Percentiles rank a stretch among this genome's conserved stretches.
These are phyloP conservation scores for Corniculantispora saksenae DNA, from an alignment of 2,329 filamentous ascomycete genomes.

Conservation along the genomic window DNA sequence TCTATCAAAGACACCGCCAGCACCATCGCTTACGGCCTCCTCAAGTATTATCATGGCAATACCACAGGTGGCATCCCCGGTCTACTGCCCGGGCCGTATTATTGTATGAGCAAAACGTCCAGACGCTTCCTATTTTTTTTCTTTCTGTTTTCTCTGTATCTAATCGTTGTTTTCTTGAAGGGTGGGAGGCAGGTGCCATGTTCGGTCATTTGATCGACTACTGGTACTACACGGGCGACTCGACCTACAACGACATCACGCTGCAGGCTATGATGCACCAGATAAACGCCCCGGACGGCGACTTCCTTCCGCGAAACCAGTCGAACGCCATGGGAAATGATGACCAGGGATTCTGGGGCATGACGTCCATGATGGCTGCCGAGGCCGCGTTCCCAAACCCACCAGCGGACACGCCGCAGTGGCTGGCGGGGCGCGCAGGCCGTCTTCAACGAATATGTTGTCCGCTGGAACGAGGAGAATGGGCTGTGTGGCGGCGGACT, in stretches of 20 bases:
- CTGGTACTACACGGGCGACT: slow-evolving; percentile 64
- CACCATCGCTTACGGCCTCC: slow-evolving; percentile 49
- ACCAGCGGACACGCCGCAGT: slow-evolving; percentile 59
- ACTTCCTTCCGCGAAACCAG: slow-evolving; percentile 62
- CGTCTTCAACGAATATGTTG: slow-evolving; percentile 76
- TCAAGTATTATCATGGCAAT: slow-evolving; percentile 57
- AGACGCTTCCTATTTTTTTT: slow-evolving; percentile 14
- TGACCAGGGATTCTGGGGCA: slow-evolving; percentile 74
- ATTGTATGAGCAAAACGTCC: slow-evolving; percentile 50
- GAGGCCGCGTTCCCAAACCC: slow-evolving; percentile 71
- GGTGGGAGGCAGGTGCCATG: slow-evolving; percentile 67
- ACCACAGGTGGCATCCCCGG: slow-evolving; percentile 59
- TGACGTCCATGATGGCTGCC: slow-evolving; percentile 70
- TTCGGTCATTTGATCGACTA: slow-evolving; percentile 67
- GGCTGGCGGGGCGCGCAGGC: slow-evolving; percentile 76
- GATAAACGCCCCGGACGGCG: slow-evolving; percentile 46
- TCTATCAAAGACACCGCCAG: slow-evolving; percentile 51
- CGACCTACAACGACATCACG: slow-evolving; percentile 58
- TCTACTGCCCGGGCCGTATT: slow-evolving; percentile 62
- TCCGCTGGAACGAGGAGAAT: slow-evolving; percentile 64
- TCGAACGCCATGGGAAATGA: slow-evolving; percentile 60
- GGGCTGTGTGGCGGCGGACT: slow-evolving; percentile 68
- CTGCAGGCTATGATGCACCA: slow-evolving; percentile 58
- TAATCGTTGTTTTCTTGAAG: slow-evolving; percentile 20
- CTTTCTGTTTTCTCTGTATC: slow-evolving; percentile 27